Evolutionary conservation across 1,139 yeast genomes (phyloP), one percentile per base, ranked within the genome.

Genomic region (Sugiyamaella neomexicana): DNA sequence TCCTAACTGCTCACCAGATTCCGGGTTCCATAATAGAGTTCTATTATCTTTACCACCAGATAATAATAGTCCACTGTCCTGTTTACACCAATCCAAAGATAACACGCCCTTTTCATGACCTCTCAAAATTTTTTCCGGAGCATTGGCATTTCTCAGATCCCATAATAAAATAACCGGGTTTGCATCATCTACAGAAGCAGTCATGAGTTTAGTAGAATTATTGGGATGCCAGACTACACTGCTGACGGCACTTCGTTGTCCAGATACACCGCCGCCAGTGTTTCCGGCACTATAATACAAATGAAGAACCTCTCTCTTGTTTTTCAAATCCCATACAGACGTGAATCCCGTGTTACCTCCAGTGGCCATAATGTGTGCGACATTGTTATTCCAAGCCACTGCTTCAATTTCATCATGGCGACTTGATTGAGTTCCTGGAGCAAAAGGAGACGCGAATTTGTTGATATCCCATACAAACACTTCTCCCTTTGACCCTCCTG

Each of bases 1-100:
- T 5, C 95, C 96, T 60, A 93, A 74, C 65, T 82, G 81, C 55
- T 76, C 75, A 40, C 88, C 91, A 23, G 80, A 68, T 55, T 79
- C 75, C 25, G 98, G 97, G 69, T 93, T 90, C 99, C 99, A 95
- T 64, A 93, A 75, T 60, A 85, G 73, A 1, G 96, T 89, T 40
- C 90, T 75, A 69, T 90, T 90, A 71, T 95, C 99, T 67, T 90
- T 88, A 55, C 98, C 97, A 68, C 95, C 82, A 15, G 97, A 88
- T 52, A 95, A 75, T 64, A 95, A 75, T 62, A 93, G 77, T 53
- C 79, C 78, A 48, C 89, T 82, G 69, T 95, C 99, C 61, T 85
- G 86, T 53, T 77, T 72, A 71, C 97, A 90, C 99, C 99, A 95
- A 68, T 93, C 97, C 58, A 93, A 73, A 2, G 96, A 88, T 55